Percentiles rank a stretch among this genome's conserved stretches.
Evolutionary conservation across 1,284 basidiomycete species (phyloP).

Genomic region (Trichosporon inkin): DNA sequence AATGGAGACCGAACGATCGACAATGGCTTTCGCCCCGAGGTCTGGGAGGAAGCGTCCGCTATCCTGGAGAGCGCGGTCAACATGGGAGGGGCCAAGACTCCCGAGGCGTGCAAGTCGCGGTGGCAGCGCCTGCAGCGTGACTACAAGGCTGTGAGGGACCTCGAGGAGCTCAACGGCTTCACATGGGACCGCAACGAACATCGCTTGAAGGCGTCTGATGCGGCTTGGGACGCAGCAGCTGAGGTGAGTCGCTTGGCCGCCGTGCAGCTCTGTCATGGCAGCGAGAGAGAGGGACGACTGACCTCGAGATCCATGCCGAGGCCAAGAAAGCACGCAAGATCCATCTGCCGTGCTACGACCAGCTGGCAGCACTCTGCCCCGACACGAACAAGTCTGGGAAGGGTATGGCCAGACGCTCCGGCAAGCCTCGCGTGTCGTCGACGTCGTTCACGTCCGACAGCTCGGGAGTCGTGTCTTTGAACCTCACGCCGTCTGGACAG

Average conservation of each 20-base stretch:
- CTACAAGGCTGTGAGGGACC: conserved; percentile 39
- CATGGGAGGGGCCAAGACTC: conserved; percentile 43
- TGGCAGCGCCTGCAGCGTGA: conserved; percentile 46
- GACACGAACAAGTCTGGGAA: conserved; percentile 10
- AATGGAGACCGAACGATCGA: conserved; percentile 39
- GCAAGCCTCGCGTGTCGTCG: conserved; percentile 18
- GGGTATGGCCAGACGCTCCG: conserved; percentile 8
- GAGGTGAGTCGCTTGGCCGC: conserved; percentile 16
- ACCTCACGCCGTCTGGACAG: conserved; percentile 11
- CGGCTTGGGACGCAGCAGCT: conserved; percentile 36
- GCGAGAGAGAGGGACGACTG: neutral
- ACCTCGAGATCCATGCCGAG: conserved; percentile 22
- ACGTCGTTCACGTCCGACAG: conserved; percentile 21
- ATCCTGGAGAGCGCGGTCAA: conserved; percentile 28
- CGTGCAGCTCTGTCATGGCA: neutral
- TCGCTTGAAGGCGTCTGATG: conserved; percentile 29
- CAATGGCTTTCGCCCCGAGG: conserved; percentile 45
- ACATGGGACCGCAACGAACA: conserved; percentile 30
- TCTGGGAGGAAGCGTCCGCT: conserved; percentile 39
- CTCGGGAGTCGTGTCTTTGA: conserved; percentile 22
- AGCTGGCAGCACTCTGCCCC: conserved; percentile 32
- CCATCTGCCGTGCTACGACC: conserved; percentile 38
- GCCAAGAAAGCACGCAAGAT: conserved; percentile 39
- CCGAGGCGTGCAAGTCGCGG: conserved; percentile 44
- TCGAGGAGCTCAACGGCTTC: conserved; percentile 33